These are phyloP conservation scores for Fusarium sarcochroum DNA, from an alignment of 2,329 filamentous ascomycete species.

Conservation along the genomic window DNA sequence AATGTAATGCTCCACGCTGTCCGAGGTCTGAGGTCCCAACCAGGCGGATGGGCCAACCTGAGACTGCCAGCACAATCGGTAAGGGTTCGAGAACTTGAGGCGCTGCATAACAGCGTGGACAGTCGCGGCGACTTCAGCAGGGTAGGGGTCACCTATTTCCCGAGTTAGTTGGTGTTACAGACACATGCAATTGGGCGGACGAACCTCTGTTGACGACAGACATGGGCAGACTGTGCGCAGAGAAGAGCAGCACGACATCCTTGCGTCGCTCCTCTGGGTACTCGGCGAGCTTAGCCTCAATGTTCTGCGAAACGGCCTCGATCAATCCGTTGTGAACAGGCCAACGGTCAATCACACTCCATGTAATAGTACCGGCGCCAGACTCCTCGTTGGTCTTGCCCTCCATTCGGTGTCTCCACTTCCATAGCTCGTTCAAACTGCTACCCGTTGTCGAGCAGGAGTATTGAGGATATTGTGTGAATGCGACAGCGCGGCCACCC, in stretches of 20 bases:
- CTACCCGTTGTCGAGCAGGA: conserved; percentile 98
- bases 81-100: conserved; percentile 88
- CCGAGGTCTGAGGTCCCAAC: conserved; percentile 93
- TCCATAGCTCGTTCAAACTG: conserved; percentile 97
- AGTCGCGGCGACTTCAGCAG: conserved; percentile 94
- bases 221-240: conserved; percentile 97
- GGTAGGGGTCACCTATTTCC: conserved; percentile 86
- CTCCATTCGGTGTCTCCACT: conserved; percentile 91
- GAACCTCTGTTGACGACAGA: conserved; percentile 91
- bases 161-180: conserved; percentile 45
- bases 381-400: conserved; percentile 74
- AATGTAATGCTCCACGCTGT: conserved; percentile 90
- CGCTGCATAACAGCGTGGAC: conserved; percentile 97
- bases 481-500: conserved; percentile 94
- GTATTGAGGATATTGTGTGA: conserved; percentile 98
- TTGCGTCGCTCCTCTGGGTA: conserved; percentile 87
- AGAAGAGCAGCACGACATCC: conserved; percentile 90
- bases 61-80: conserved; percentile 96
- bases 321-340: conserved; percentile 91
- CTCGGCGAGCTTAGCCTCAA: conserved; percentile 84
- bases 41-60: conserved; percentile 96
- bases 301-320: conserved; percentile 92
- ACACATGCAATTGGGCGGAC: background rate
- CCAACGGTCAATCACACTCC: conserved; percentile 99
- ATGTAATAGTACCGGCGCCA: conserved; percentile 80